Base-by-base conservation (phyloP, 148 eudicot species). In the Vaccinium vitisidaea region DNA sequence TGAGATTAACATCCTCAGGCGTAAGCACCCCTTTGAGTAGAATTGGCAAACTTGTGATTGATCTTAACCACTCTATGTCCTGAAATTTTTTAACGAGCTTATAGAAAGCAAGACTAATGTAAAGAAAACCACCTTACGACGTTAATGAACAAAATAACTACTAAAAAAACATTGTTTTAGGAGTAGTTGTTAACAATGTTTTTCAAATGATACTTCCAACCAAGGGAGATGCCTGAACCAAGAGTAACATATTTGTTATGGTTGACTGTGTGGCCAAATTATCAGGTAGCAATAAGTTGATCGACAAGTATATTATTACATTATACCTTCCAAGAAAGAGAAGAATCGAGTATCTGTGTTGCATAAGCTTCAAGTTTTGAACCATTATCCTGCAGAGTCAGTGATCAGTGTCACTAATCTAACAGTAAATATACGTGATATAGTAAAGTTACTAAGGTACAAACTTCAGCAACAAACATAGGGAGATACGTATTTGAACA, bases 1-100 rank as follows among this genome's bases (percentile, higher is more conserved):
- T 50, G 77, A 50, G 18, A 23, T 85, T 93, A 95, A 96, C 98
- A 86, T 95, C 98, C 84, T 95, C 98, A 80, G 74, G 48, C 52
- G 98, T 93, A 80, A 95, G 95, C 70, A 94, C 80, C 75, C 98
- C 98, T 88, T 96, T 96, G 70, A 96, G 83, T 82, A 96, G 74
- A 85, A 96, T 93, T 13, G 98, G 98, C 86, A 94, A 90, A 32
- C 85, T 91, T n/a, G 98, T 93, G 73, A 93, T 86, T 50, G 96
- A 92, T 84, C 88, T 87, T 84, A 95, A 81, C 98, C 98, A 94
- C 79, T 67, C 84, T 75, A 94, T 88, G 63, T 94, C 98, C 98
- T 94, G 89, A 85, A 85, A 84, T 70, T 36, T 75, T 19, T 25
- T 27, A 54, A 84, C 46, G 80, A 82, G 83, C 32, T 84, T 69